Percentiles rank a stretch among this genome's conserved stretches.
These are phyloP conservation scores for Magnusiomyces magnusii DNA, from an alignment of 1,139 yeast species.

Conservation along the genomic window DNA sequence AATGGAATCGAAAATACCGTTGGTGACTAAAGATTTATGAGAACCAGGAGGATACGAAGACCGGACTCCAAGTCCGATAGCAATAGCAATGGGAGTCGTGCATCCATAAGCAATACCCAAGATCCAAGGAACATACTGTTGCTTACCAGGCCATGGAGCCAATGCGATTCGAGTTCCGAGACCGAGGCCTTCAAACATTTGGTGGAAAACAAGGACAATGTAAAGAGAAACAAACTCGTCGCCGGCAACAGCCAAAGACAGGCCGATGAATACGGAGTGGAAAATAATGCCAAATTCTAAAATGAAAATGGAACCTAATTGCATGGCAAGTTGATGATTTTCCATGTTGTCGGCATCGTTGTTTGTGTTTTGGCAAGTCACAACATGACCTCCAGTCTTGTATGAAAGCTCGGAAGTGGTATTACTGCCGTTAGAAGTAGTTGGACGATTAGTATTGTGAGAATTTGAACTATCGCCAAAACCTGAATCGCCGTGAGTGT, in stretches of 20 bases:
- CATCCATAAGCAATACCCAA: slow-evolving; percentile 54
- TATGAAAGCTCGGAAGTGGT: neutral
- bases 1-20: slow-evolving; percentile 74
- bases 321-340: slow-evolving; percentile 23
- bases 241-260: slow-evolving; percentile 63
- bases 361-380: neutral
- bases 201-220: slow-evolving; percentile 81
- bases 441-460: neutral
- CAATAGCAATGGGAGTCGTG: slow-evolving; percentile 80
- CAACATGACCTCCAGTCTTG: neutral
- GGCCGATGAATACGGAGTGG: slow-evolving; percentile 75
- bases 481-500: slow-evolving; percentile 27
- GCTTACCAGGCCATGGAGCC: slow-evolving; percentile 54
- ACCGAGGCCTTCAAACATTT: slow-evolving; percentile 88
- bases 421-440: neutral
- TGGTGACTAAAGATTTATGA: slow-evolving; percentile 56
- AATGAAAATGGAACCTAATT: slow-evolving; percentile 48
- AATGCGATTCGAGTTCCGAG: slow-evolving; percentile 79
- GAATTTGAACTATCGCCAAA: slow-evolving; percentile 8
- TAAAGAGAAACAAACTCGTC: slow-evolving; percentile 71
- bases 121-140: slow-evolving; percentile 48
- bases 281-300: slow-evolving; percentile 75
- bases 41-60: slow-evolving; percentile 51
- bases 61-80: slow-evolving; percentile 81
- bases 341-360: neutral